These are phyloP conservation scores for Saccharomycopsis amapae DNA, from an alignment of 805 yeast genomes.

Conservation along the genomic window DNA sequence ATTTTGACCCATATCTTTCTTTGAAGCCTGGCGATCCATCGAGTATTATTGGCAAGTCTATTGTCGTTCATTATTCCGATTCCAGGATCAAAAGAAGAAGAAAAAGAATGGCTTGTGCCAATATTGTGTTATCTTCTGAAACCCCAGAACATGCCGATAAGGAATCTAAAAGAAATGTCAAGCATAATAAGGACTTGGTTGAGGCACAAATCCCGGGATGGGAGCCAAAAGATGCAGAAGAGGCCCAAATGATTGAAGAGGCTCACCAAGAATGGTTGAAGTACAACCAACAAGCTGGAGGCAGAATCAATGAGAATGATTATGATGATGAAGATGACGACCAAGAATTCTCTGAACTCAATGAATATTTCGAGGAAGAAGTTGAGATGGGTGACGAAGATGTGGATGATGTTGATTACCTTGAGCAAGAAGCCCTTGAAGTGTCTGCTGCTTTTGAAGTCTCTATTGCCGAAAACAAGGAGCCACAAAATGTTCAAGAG, in stretches of 20 bases:
- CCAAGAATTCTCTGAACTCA: background rate
- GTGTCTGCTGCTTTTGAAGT: background rate
- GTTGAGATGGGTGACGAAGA: background rate
- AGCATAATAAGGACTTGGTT: slow-evolving; percentile 13
- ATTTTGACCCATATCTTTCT: slow-evolving; percentile 58
- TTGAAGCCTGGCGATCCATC: slow-evolving; percentile 48
- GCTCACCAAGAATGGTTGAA: slow-evolving; percentile 15
- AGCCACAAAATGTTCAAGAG: too few species aligned
- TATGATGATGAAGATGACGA: background rate
- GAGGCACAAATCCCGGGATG: slow-evolving; percentile 13
- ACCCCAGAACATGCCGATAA: slow-evolving; percentile 19
- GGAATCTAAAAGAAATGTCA: slow-evolving; percentile 22
- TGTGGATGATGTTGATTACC: background rate
- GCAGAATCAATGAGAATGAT: background rate
- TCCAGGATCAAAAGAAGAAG: too few species aligned
- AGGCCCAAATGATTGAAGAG: slow-evolving; percentile 15
- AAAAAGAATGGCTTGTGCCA: slow-evolving; percentile 58
- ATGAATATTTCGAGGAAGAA: background rate
- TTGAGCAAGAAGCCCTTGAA: background rate
- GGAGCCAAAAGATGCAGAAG: slow-evolving; percentile 24
- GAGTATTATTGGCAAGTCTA: slow-evolving; percentile 49
- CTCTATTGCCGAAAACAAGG: too few species aligned
- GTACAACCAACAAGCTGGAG: slow-evolving; percentile 10
- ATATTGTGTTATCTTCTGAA: slow-evolving; percentile 34
- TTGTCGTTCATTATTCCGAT: slow-evolving; percentile 50